These are phyloP conservation scores for Letharia lupina DNA, from an alignment of 495 filamentous ascomycete genomes.

Conservation along the genomic window DNA sequence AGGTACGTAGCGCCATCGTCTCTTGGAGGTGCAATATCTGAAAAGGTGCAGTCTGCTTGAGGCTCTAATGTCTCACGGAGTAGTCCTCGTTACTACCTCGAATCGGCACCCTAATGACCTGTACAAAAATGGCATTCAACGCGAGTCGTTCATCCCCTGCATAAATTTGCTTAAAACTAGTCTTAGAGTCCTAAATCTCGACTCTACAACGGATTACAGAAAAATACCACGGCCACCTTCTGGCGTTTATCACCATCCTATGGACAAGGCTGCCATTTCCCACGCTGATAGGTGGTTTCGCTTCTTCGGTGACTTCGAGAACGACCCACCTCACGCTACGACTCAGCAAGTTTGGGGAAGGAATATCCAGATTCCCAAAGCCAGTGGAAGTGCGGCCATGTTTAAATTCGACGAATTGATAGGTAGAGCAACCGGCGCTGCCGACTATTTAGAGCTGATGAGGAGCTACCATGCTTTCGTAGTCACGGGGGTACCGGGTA, in stretches of 20 bases:
- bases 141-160: slow-evolving; percentile 87
- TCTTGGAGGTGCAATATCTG: slow-evolving; percentile 9
- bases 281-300: slow-evolving; percentile 93
- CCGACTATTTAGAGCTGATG: slow-evolving; percentile 91
- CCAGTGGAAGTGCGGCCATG: slow-evolving; percentile 77
- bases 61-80: slow-evolving; percentile 87
- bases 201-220: slow-evolving; percentile 93
- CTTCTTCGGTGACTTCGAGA: slow-evolving; percentile 75
- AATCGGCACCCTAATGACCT: slow-evolving; percentile 93
- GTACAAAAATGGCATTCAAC: slow-evolving; percentile 97
- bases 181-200: slow-evolving; percentile 83
- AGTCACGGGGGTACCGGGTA: slow-evolving; percentile 81
- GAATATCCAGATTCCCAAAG: slow-evolving; percentile 75
- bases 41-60: slow-evolving; percentile 61
- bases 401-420: slow-evolving; percentile 90
- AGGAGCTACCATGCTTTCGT: slow-evolving; percentile 86
- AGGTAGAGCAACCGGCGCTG: slow-evolving; percentile 75
- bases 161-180: slow-evolving; percentile 81
- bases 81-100: slow-evolving; percentile 91
- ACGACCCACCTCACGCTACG: slow-evolving; percentile 66
- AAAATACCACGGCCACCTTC: slow-evolving; percentile 91
- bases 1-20: slow-evolving; percentile 36
- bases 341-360: slow-evolving; percentile 90
- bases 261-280: slow-evolving; percentile 63
- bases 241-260: slow-evolving; percentile 82